phyloP scores from a whole-genome alignment of 331 rosid species.

The Malus hybrid region DNA sequence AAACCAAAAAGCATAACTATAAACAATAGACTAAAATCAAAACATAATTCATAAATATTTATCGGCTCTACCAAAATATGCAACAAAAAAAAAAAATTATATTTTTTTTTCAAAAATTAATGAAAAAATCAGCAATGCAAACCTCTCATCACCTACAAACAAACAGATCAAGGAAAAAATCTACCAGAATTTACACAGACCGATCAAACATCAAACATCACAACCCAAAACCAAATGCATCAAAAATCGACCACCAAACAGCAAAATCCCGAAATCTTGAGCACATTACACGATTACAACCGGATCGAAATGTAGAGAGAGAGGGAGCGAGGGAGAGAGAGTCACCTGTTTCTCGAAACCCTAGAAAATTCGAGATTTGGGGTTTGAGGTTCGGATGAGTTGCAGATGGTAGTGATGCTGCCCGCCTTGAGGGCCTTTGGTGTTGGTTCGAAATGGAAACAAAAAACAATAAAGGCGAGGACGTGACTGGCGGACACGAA shows the following conservation, averaged over 20 bases:
- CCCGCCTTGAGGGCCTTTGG: not conserved
- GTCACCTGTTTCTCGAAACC: not conserved
- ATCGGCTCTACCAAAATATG: not conserved
- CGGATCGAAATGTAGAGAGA: not conserved
- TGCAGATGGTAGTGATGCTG: not conserved
- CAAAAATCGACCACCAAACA: not conserved
- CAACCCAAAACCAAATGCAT: not conserved
- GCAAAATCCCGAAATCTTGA: not conserved
- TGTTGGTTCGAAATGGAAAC: conserved; percentile 8
- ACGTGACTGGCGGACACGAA: not conserved
- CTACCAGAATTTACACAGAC: not conserved
- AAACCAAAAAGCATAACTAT: not conserved
- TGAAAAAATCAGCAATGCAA: not conserved
- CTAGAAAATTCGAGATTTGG: not conserved
- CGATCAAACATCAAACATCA: not conserved
- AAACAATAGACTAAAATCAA: not conserved
- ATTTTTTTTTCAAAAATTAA: not conserved
- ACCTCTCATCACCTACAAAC: not conserved
- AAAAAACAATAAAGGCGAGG: not conserved
- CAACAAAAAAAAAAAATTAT: no score
- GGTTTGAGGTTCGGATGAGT: not conserved
- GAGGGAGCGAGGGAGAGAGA: not conserved
- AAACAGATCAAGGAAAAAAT: conserved; percentile 1
- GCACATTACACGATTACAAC: not conserved
- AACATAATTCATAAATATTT: not conserved